phyloP scores from a whole-genome alignment of 2,329 filamentous ascomycete species.

The Monosporascus sp. region DNA sequence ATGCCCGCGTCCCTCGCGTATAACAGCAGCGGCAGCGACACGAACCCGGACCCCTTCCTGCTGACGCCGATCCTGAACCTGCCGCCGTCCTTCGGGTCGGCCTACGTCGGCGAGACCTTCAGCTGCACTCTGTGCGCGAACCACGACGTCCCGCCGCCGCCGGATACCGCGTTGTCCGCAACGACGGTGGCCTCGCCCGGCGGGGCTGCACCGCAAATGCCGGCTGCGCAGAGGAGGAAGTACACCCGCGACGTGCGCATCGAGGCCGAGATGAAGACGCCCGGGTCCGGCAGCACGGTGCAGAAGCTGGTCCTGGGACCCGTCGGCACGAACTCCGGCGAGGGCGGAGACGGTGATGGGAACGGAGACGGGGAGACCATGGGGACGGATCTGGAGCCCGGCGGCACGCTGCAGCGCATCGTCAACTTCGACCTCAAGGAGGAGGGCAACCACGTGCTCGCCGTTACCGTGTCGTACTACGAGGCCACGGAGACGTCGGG shows the following conservation, averaged over 20 bases:
- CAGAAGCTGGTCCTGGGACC: slow-evolving; percentile 61
- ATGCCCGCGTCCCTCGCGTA: slow-evolving; percentile 70
- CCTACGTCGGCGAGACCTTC: slow-evolving; percentile 94
- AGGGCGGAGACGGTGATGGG: slow-evolving; percentile 1
- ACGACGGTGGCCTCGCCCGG: background rate
- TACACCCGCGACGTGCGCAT: slow-evolving; percentile 72
- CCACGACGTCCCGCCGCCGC: slow-evolving; percentile 57
- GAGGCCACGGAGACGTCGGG: slow-evolving; percentile 70
- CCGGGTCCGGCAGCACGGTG: slow-evolving; percentile 48
- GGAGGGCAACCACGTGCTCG: slow-evolving; percentile 88
- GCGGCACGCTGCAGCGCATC: slow-evolving; percentile 72
- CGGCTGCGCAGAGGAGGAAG: slow-evolving; percentile 30
- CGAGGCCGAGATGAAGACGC: slow-evolving; percentile 92
- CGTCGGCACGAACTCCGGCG: slow-evolving; percentile 7
- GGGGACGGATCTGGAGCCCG: slow-evolving; percentile 50
- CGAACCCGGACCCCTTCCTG: slow-evolving; percentile 51
- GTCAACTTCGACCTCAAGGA: slow-evolving; percentile 86
- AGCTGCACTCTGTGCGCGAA: slow-evolving; percentile 94
- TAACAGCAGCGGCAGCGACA: slow-evolving; percentile 42
- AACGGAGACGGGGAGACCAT: slow-evolving; percentile 4
- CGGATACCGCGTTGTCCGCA: slow-evolving; percentile 3
- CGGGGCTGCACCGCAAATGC: background rate
- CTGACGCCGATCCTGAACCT: slow-evolving; percentile 69
- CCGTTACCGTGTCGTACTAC: slow-evolving; percentile 90
- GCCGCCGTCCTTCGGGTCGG: slow-evolving; percentile 85